These are phyloP conservation scores for Geotrichum restrictum DNA, from an alignment of 1,139 yeast genomes.

Conservation along the genomic window DNA sequence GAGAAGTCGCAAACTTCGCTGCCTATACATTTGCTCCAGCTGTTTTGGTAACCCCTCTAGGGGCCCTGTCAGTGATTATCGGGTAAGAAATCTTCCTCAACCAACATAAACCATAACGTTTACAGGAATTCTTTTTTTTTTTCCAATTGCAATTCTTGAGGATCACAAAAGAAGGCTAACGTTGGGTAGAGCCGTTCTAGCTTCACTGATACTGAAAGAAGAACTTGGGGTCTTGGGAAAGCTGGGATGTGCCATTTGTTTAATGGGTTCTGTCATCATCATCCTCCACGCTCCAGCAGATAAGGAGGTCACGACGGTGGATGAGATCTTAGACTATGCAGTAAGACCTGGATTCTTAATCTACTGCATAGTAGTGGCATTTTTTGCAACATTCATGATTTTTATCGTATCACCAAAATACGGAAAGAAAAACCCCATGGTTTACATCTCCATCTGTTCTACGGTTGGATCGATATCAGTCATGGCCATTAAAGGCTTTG, in stretches of 20 bases:
- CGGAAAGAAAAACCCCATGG: conserved; percentile 81
- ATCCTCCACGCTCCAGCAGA: conserved; percentile 92
- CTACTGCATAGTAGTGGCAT: conserved; percentile 58
- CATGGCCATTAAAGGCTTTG: conserved; percentile 90
- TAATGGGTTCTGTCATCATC: conserved; percentile 85
- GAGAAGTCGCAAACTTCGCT: conserved; percentile 89
- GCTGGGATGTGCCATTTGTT: conserved; percentile 89
- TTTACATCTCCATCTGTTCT: conserved; percentile 84
- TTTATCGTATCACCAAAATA: conserved; percentile 77
- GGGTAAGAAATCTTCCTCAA: conserved; percentile 36
- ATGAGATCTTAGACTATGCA: conserved; percentile 79
- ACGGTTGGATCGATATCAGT: conserved; percentile 88
- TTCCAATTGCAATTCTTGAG: too few species aligned
- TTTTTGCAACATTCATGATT: conserved; percentile 72
- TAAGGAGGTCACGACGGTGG: conserved; percentile 82
- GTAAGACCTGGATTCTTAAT: conserved; percentile 72
- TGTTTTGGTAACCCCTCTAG: conserved; percentile 83
- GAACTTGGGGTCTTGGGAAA: conserved; percentile 87
- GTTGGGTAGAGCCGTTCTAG: conserved; percentile 71
- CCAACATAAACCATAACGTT: background rate
- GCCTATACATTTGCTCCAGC: conserved; percentile 97
- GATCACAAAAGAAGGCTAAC: too few species aligned
- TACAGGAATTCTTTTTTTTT: too few species aligned
- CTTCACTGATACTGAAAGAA: conserved; percentile 78
- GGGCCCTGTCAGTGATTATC: conserved; percentile 83